Evolutionary conservation across 2,329 filamentous ascomycete genomes (phyloP), one percentile per base, ranked within the genome.

Genomic region (Cordyceps javanica): DNA sequence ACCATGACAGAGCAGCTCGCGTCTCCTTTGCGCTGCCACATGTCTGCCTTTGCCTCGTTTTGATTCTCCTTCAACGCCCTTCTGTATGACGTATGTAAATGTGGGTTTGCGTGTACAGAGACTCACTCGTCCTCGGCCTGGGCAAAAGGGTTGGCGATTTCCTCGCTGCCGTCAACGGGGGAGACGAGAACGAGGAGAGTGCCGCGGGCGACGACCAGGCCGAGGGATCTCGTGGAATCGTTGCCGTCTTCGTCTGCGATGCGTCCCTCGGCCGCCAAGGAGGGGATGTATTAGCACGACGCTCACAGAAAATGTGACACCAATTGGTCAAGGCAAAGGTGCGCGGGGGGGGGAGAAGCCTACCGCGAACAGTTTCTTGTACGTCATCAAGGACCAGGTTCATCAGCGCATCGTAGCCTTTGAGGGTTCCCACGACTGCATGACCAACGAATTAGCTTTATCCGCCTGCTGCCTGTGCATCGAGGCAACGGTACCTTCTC

Each of bases 371-470:
- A 49, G 88, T 82, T 72, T 99, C 94, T 71, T 94, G 86, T 54
- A 96, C 93, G 65, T 97, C 90, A 68, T 97, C 94, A 58, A 99
- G 79, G 26, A 99, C 94, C 61, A 99, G 80, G 72, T 99, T 99
- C 92, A 97, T 97, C 60, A 99, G 81, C 66, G 94, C 92, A 71
- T 99, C 94, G 72, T 92, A 97, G 61, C 94, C 94, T 74, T 97
- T 97, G 42, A 99, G 79, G 1, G 85, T 90, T 54, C 94, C 94
- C 52, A 86, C 87, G 58, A 96, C 93, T 96, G 68, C 38, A 16
- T 10, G 3, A 19, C 25, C 16, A 32, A 36, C 5, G 11, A 51
- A 25, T 59, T 62, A 60, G 60, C 55, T 10, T n/a, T n/a, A 14
- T 26, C 16, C 21, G 30, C 44, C 7, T 11, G 16, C 23, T 5